phyloP scores from a whole-genome alignment of 805 yeast species.

The Saccharomycopsis olivae region DNA sequence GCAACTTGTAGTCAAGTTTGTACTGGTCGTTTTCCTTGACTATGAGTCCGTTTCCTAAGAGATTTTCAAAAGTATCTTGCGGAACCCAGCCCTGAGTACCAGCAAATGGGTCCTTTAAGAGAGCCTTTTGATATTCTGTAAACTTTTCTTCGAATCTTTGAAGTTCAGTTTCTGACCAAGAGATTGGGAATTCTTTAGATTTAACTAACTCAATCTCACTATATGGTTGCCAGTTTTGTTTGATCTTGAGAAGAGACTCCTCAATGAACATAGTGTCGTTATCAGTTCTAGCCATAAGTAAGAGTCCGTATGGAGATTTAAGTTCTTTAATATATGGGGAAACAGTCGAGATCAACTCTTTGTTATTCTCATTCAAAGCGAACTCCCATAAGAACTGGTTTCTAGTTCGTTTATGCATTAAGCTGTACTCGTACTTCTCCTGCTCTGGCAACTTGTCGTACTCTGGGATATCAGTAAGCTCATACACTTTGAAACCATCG shows the following conservation, averaged over 20 bases:
- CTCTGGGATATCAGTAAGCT: constrained; percentile 60
- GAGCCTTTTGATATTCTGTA: constrained; percentile 55
- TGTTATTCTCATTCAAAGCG: constrained; percentile 52
- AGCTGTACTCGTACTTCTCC: constrained; percentile 72
- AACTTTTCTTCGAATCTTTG: constrained; percentile 47
- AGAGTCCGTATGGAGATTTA: constrained; percentile 52
- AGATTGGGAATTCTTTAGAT: constrained; percentile 45
- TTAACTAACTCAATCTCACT: constrained; percentile 44
- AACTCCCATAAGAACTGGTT: constrained; percentile 85
- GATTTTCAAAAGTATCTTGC: constrained; percentile 75
- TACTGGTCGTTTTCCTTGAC: constrained; percentile 52
- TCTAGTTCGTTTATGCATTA: constrained; percentile 82
- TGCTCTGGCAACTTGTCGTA: constrained; percentile 56
- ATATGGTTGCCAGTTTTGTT: constrained; percentile 59
- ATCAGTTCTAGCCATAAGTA: constrained; percentile 46
- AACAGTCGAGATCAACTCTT: constrained; percentile 66
- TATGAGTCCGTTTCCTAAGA: constrained; percentile 58
- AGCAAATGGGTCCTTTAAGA: constrained; percentile 68
- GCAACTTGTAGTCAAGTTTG: too few species aligned
- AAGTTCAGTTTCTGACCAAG: constrained; percentile 47
- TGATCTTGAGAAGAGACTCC: constrained; percentile 53
- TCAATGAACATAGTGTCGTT: constrained; percentile 55
- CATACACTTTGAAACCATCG: constrained; percentile 79
- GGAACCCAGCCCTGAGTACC: constrained; percentile 96
- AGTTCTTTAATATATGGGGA: constrained; percentile 71